Conservation (phyloP, 192 early-diverging fungal genomes). For the Podila minutissima region DNA sequence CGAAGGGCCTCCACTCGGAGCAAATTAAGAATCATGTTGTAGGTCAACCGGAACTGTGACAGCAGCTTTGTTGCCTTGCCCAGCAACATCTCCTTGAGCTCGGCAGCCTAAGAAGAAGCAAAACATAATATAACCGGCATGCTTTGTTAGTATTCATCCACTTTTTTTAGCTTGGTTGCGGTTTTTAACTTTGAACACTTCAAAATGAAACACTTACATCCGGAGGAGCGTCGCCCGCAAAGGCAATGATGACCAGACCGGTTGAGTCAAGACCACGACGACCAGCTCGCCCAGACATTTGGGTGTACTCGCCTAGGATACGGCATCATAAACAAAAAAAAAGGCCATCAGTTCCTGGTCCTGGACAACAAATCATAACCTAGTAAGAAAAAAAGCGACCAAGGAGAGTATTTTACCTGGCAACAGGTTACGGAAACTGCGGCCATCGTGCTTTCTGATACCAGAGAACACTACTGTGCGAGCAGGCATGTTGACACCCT, state of each 20-base stretch:
- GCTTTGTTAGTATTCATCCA: background rate
- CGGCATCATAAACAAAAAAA: slow-evolving; percentile 2
- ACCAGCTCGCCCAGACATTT: slow-evolving; percentile 99
- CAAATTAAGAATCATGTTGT: slow-evolving; percentile 98
- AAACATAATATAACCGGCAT: background rate
- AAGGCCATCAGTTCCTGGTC: background rate
- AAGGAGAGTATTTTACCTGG: slow-evolving; percentile 65
- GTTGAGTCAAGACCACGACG: slow-evolving; percentile 92
- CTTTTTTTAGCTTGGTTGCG: too few relatives aligned
- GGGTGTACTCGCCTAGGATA: slow-evolving; percentile 89
- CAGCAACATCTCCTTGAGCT: slow-evolving; percentile 83
- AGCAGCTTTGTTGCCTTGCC: slow-evolving; percentile 90
- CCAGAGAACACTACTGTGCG: slow-evolving; percentile 93
- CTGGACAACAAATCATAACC: slow-evolving; percentile 23
- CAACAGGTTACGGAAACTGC: slow-evolving; percentile 84
- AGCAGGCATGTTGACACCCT: slow-evolving; percentile 98
- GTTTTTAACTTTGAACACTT: too few relatives aligned
- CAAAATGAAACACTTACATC: slow-evolving; percentile 18
- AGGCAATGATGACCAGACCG: slow-evolving; percentile 92
- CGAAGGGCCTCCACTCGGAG: slow-evolving; percentile 94
- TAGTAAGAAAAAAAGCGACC: background rate
- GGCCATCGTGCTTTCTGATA: slow-evolving; percentile 93
- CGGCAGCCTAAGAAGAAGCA: slow-evolving; percentile 35
- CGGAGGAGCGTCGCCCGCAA: slow-evolving; percentile 61
- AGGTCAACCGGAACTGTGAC: slow-evolving; percentile 96